phyloP scores from a whole-genome alignment of 495 filamentous ascomycete species.

The Trichoderma gamsii region DNA sequence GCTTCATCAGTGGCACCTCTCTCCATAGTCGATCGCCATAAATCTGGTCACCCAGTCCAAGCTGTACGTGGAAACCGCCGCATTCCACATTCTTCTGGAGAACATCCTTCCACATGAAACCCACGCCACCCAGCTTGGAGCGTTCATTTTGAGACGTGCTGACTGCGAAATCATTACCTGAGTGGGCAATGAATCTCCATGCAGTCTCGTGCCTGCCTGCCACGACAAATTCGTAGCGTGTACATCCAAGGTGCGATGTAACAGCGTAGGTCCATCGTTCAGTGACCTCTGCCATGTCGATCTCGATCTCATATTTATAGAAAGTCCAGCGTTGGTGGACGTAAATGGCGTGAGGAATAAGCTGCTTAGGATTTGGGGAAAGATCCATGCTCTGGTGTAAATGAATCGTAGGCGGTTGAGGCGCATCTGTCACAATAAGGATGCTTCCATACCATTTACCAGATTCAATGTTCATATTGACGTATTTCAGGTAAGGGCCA shows the following conservation, averaged over 20 bases:
- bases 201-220: slow-evolving; percentile 82
- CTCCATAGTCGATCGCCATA: slow-evolving; percentile 97
- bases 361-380: slow-evolving; percentile 85
- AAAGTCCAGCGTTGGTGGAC: slow-evolving; percentile 91
- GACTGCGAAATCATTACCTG: slow-evolving; percentile 89
- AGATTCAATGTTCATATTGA: slow-evolving; percentile 92
- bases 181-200: slow-evolving; percentile 96
- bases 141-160: slow-evolving; percentile 81
- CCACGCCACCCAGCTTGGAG: slow-evolving; percentile 74
- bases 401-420: slow-evolving; percentile 95
- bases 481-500: slow-evolving; percentile 89
- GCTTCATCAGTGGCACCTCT: slow-evolving; percentile 83
- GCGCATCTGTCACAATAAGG: slow-evolving; percentile 76
- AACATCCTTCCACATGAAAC: slow-evolving; percentile 98
- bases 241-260: slow-evolving; percentile 93
- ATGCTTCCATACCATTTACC: slow-evolving; percentile 79
- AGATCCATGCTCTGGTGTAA: slow-evolving; percentile 87
- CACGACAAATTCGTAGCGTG: slow-evolving; percentile 95
- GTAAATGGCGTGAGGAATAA: slow-evolving; percentile 77
- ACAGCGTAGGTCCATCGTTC: slow-evolving; percentile 98
- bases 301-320: slow-evolving; percentile 89
- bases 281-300: slow-evolving; percentile 80
- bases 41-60: slow-evolving; percentile 90
- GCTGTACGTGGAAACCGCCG: slow-evolving; percentile 88
- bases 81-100: slow-evolving; percentile 95